phyloP scores from a whole-genome alignment of 768 basidiomycete genomes.

The Coprinopsis marcescibilis region DNA sequence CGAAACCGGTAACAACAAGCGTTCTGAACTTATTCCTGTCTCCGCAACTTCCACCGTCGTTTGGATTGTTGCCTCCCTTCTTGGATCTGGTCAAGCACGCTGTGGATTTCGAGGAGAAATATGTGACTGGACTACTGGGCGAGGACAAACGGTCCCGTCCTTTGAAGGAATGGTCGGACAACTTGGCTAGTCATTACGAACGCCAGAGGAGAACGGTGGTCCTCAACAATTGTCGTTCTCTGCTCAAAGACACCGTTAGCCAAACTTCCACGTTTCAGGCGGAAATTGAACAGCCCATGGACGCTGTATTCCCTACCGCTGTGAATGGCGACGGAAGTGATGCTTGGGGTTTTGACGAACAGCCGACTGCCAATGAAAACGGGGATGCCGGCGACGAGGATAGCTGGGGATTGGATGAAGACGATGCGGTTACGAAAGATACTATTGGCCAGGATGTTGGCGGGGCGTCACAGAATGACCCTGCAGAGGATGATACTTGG shows the following conservation, averaged over 20 bases:
- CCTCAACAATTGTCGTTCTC: constrained; percentile 52
- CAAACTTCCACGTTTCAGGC: constrained; percentile 35
- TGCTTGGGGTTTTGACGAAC: constrained; percentile 27
- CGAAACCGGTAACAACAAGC: constrained; percentile 52
- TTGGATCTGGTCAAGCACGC: constrained; percentile 52
- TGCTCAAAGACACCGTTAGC: constrained; percentile 42
- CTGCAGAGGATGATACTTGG: neutral
- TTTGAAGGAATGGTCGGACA: constrained; percentile 64
- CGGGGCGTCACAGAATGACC: neutral
- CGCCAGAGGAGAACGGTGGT: constrained; percentile 62
- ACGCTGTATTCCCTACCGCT: constrained; percentile 25
- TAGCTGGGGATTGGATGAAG: constrained; percentile 50
- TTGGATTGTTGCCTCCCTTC: constrained; percentile 55
- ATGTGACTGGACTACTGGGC: constrained; percentile 44
- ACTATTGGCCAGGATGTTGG: neutral
- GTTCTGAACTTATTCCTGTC: constrained; percentile 63
- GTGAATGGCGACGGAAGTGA: constrained; percentile 18
- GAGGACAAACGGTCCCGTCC: constrained; percentile 42
- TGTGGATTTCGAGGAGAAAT: constrained; percentile 59
- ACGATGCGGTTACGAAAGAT: constrained; percentile 10
- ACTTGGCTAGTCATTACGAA: constrained; percentile 72
- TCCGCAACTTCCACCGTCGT: constrained; percentile 63
- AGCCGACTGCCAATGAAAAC: neutral
- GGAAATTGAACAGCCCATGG: constrained; percentile 28
- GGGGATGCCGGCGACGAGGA: constrained; percentile 27